Base-by-base conservation (phyloP, 1,139 yeast species). In the Groenewaldozyma auringiensis region DNA sequence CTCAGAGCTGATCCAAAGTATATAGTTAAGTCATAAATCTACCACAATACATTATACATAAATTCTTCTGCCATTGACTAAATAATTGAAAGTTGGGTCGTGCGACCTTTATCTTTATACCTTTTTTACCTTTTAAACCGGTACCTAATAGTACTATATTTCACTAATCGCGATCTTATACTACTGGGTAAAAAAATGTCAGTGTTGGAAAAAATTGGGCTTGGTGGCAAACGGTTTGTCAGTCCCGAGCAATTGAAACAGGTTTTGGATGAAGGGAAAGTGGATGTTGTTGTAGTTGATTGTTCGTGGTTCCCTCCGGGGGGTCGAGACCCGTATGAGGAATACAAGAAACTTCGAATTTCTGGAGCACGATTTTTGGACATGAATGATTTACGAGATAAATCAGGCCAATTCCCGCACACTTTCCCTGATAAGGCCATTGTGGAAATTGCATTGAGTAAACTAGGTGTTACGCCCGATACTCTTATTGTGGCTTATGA, bases 281-380 rank as follows among this genome's bases (percentile, higher is more conserved):
- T 9, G 8, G 25, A 35, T 11, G 45, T 83, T 11, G 66, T 84
- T 9, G 83, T 95, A 0, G 69, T 92, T 21, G 98, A 92, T 62
- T 81, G 94, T 4, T 81, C 96, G 0, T 92, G 97, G 97, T 87
- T 79, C 63, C 74, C 89, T 78, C 96, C 97, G 40, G 70, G 68
- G 40, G 79, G 81, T 11, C 70, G 76, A 43, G 71, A 76, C 53
- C 92, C 86, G 54, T 81, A 71, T 60, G 63, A 69, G 48, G 71
- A 74, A 34, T 64, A 49, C 48, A 34, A 40, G 8, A 70, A 72
- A 45, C 75, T 69, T 48, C 73, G 96, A 50, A 65, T 92, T n/a
- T 79, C 81, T 11, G 68, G 74, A 3, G 76, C 96, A 1, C 79
- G 80, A 3, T 88, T 75, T 65, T 85, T 88, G 57, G 95, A 89